Evolutionary conservation across 768 basidiomycete genomes (phyloP).

Genomic region (Candolleomyces aberdarensis): DNA sequence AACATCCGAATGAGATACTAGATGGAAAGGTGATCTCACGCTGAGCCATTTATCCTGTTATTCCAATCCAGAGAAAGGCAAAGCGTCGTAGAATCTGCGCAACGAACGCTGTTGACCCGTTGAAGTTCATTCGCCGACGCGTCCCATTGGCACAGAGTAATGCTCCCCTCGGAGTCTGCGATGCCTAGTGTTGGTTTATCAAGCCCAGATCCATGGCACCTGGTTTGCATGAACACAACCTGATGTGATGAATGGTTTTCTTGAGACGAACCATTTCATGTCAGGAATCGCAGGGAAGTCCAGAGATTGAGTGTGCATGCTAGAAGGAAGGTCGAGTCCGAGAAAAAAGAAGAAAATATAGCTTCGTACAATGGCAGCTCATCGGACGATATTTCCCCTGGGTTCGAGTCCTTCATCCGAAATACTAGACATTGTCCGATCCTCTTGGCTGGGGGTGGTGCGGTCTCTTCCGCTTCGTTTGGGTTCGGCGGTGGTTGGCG

Average conservation of each 20-base stretch:
- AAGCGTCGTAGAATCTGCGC: conserved; percentile 54
- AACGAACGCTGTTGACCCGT: conserved; percentile 40
- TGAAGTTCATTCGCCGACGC: conserved; percentile 30
- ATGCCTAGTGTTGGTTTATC: conserved; percentile 57
- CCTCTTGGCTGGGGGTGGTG: conserved; percentile 39
- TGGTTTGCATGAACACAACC: conserved; percentile 1
- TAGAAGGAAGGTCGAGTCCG: conserved; percentile 19
- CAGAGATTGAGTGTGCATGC: conserved; percentile 63
- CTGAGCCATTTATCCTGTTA: conserved; percentile 51
- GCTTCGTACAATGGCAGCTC: conserved; percentile 27
- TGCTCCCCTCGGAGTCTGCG: conserved; percentile 81
- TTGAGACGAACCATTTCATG: conserved; percentile 80
- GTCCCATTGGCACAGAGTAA: conserved; percentile 63
- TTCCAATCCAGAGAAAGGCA: conserved; percentile 96
- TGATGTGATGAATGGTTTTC: neutral
- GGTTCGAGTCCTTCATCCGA: conserved; percentile 28
- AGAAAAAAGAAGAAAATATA: neutral
- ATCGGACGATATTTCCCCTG: conserved; percentile 9
- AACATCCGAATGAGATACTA: too few species aligned
- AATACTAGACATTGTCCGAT: conserved; percentile 76
- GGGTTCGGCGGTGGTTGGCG: conserved; percentile 10
- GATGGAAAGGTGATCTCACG: conserved; percentile 30
- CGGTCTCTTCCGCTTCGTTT: conserved; percentile 9
- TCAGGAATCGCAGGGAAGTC: conserved; percentile 83
- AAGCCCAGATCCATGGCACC: conserved; percentile 54